Conservation (phyloP, 2,329 filamentous ascomycete genomes). For the Beauveria bassiana region DNA sequence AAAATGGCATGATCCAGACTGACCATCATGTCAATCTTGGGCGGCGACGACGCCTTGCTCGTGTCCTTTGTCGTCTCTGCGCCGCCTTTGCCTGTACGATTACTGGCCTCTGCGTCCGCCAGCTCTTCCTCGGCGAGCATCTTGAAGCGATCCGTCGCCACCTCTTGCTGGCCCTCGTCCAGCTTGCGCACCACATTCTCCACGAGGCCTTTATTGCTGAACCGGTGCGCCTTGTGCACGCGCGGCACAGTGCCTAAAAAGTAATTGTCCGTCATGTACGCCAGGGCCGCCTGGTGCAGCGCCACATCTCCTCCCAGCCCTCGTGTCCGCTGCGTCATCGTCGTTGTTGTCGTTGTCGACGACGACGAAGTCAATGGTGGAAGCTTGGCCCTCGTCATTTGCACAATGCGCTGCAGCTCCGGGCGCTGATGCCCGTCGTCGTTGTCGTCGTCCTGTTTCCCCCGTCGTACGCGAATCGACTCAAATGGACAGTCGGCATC, state of each 20-base stretch:
- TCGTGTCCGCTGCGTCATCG: too few species aligned
- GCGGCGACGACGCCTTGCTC: neutral
- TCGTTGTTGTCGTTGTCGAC: too few species aligned
- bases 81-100: neutral
- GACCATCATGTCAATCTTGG: conserved; percentile 5
- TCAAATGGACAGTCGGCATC: conserved; percentile 8
- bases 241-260: conserved; percentile 8
- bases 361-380: neutral
- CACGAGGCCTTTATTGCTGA: neutral
- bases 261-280: conserved; percentile 11
- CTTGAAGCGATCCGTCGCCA: neutral
- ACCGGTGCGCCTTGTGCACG: conserved; percentile 5
- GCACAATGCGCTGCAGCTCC: conserved; percentile 4
- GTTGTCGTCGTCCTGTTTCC: too few species aligned
- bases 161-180: neutral
- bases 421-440: neutral
- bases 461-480: neutral
- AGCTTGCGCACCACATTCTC: neutral
- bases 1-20: conserved; percentile 10
- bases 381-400: conserved; percentile 2
- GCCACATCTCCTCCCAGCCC: neutral
- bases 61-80: neutral
- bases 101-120: too few species aligned
- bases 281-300: conserved; percentile 4
- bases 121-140: neutral